Base-by-base conservation (phyloP, 1,284 basidiomycete genomes). In the Tilletia caries region DNA sequence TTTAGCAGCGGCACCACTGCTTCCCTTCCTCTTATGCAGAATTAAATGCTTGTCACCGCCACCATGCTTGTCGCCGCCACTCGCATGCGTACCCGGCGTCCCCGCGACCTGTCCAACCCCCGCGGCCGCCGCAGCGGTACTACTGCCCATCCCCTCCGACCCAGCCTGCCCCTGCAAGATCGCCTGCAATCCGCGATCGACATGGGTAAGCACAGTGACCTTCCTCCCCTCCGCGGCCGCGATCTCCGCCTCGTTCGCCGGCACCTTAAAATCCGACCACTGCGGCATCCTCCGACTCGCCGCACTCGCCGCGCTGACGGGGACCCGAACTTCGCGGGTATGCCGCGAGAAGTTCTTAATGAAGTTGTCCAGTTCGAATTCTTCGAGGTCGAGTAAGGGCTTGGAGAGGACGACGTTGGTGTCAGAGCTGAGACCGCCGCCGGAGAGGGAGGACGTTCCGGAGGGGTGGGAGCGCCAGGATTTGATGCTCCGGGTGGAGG, bases 181-280 rank as follows among this genome's bases (percentile, higher is more conserved):
- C 32, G 73, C 68, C 48, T 81, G 76, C 50, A 83, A 70, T 15
- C 79, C 75, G 3, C 78, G 70, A 65, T 83, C 80, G 23, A 83
- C 77, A 52, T 81, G 75, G 15, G 72, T 75, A 10, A 83, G 65
- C 15, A 73, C 71, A 10, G 68, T 72, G 50, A 73, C 66, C 29
- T 60, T 46, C 65, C 69, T 69, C 15, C 72, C 72, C 37, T 68
- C 44, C 32, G 54, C 54, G 18, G 76, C 20, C 69, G 72, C 15
- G 72, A 75, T 15, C 71, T 71, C 71, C 69, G 73, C 41, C 62
- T 75, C 79, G 25, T 75, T 72, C 0, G 79, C 74, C 1, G 78
- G 76, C 37, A 82, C 75, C 6, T 71, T 71, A 69, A 83, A 83
- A 69, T 83, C 81, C 29, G 75, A 72, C 80, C 80, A 82, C 44